Evolutionary conservation across 2,329 filamentous ascomycete genomes (phyloP), one percentile per base, ranked within the genome.

Genomic region (Cercospora berteroae): DNA sequence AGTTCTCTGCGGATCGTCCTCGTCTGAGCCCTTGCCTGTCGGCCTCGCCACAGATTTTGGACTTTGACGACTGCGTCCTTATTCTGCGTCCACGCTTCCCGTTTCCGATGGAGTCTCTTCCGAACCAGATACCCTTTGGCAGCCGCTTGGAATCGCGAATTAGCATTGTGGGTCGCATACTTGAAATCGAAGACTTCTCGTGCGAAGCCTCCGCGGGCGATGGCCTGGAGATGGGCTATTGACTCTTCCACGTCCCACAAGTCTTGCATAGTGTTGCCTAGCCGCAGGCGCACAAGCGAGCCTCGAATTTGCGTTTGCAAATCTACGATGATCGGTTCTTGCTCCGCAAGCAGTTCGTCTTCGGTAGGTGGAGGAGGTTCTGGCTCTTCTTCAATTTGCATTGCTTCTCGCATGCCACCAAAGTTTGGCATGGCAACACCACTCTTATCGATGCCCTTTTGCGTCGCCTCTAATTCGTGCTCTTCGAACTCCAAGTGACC

Each of bases 401-500:
- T 97, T 76, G 95, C 94, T 70, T 93, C 94, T 60, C 94, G 90
- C 91, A 99, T 98, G 67, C 94, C 96, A 64, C 93, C 93, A 82
- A 99, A 99, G 82, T 93, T 97, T 44, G 95, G 95, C 93, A 99
- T 97, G 76, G 88, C 96, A 71, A 94, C 87, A 64, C 96, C 96
- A 70, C 96, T 89, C 80, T 95, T 96, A 82, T 99, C 95, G 56
- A 99, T 87, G 57, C 95, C 95, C 77, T 97, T 97, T 77, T 99
- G 95, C 81, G 94, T 97, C 69, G 93, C 93, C 80, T 99, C 95
- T 29, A 99, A 85, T 77, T 99, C 96, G 81, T 98, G 94, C 75
- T 98, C 93, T 76, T 97, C 95, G 75, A 99, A 99, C 77, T 98
- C 92, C 4, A 99, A 87, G 77, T 99, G 94, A 36, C 95, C 95